Evolutionary conservation across 257 asterid genomes (phyloP).

Genomic region (Fraxinus cuspidata): DNA sequence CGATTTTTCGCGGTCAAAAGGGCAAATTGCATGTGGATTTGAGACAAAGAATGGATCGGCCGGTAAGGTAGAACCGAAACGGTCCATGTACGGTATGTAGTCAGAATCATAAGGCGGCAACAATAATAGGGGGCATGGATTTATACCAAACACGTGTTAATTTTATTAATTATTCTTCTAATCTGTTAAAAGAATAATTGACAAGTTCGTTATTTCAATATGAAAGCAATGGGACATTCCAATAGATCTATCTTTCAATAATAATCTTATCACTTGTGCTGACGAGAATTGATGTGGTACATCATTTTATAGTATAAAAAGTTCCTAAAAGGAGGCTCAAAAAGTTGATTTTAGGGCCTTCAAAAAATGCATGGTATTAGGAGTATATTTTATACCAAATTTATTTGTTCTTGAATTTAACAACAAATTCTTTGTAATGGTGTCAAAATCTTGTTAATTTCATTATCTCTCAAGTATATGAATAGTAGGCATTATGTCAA

Average conservation of each 20-base stretch:
- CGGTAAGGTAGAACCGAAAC: slow-evolving; percentile 8
- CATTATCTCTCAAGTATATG: no score
- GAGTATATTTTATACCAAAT: no score
- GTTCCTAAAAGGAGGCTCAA: slow-evolving; percentile 22
- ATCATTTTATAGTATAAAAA: background rate
- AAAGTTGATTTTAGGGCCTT: background rate
- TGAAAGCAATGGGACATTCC: slow-evolving; percentile 5
- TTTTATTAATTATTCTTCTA: slow-evolving; percentile 2
- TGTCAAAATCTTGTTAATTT: no score
- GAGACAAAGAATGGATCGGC: background rate
- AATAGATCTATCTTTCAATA: background rate
- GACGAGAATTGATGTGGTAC: background rate
- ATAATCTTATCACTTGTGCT: background rate
- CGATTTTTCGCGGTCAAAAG: slow-evolving; percentile 34
- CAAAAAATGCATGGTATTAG: no score
- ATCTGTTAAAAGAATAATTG: background rate
- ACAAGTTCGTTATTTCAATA: background rate
- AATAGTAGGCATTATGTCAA: no score
- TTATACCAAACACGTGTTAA: background rate
- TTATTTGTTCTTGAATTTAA: no score
- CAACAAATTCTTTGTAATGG: no score
- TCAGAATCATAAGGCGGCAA: slow-evolving; percentile 32
- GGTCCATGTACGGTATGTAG: slow-evolving; percentile 21
- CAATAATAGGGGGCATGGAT: background rate
- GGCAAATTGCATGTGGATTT: slow-evolving; percentile 10